phyloP scores from a whole-genome alignment of 192 early-diverging fungal species.

The Entomortierella beljakovae region DNA sequence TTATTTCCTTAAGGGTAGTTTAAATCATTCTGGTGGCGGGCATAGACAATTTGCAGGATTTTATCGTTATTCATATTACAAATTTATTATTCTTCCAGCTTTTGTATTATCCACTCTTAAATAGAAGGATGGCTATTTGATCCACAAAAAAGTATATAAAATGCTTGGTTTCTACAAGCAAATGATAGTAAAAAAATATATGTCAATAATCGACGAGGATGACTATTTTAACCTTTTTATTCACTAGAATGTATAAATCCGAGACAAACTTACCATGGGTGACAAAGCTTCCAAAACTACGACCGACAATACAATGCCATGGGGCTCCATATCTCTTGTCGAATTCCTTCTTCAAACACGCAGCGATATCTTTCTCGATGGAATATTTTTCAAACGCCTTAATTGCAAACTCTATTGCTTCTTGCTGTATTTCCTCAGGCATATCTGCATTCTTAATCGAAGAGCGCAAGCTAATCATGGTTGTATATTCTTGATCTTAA shows the following conservation, averaged over 20 bases:
- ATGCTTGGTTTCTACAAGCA: slow-evolving; percentile 79
- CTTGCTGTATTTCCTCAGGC: slow-evolving; percentile 95
- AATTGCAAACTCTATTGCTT: slow-evolving; percentile 88
- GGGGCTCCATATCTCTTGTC: slow-evolving; percentile 98
- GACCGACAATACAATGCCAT: slow-evolving; percentile 99
- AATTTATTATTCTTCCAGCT: background rate
- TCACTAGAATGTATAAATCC: background rate
- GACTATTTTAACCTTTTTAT: no score
- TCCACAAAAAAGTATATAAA: slow-evolving; percentile 99
- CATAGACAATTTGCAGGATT: background rate
- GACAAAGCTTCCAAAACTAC: slow-evolving; percentile 99
- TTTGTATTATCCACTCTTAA: slow-evolving; percentile 85
- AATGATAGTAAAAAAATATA: no score
- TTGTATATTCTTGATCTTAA: background rate
- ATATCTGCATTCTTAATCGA: slow-evolving; percentile 99
- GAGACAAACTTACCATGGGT: slow-evolving; percentile 80
- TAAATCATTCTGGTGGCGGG: background rate
- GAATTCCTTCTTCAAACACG: slow-evolving; percentile 97
- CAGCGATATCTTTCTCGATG: slow-evolving; percentile 98
- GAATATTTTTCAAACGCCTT: slow-evolving; percentile 92
- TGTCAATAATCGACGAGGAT: no score
- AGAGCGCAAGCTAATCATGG: slow-evolving; percentile 81
- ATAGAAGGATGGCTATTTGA: slow-evolving; percentile 95
- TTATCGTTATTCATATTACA: background rate
- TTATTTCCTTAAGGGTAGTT: slow-evolving; percentile 5